Evolutionary conservation across 371 early-diverging fungal genomes (phyloP).

Genomic region (Rhizomucor miehei): DNA sequence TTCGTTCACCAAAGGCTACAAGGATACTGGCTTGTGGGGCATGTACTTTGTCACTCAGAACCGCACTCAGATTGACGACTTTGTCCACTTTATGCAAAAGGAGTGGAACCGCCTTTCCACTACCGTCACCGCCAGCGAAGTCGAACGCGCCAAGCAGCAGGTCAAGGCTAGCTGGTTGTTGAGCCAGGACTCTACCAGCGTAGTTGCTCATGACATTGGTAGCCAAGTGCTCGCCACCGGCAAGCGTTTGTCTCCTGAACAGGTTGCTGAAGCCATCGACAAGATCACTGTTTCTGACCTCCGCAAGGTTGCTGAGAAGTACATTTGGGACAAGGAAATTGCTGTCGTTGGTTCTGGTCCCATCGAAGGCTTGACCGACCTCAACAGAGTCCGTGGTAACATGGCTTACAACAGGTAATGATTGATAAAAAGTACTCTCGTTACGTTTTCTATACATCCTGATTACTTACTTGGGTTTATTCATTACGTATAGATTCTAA

Average conservation of each 20-base stretch:
- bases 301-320: slow-evolving; percentile 76
- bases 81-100: slow-evolving; percentile 80
- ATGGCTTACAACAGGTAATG: slow-evolving; percentile 65
- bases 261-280: slow-evolving; percentile 80
- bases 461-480: no score
- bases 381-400: slow-evolving; percentile 74
- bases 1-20: slow-evolving; percentile 94
- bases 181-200: slow-evolving; percentile 80
- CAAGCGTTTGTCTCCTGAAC: slow-evolving; percentile 78
- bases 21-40: slow-evolving; percentile 93
- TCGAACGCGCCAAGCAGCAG: slow-evolving; percentile 94
- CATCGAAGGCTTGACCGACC: slow-evolving; percentile 82
- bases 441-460: no score
- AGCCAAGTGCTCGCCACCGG: slow-evolving; percentile 88
- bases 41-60: slow-evolving; percentile 84
- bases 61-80: slow-evolving; percentile 75
- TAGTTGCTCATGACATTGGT: slow-evolving; percentile 92
- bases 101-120: slow-evolving; percentile 89
- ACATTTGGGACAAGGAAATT: slow-evolving; percentile 76
- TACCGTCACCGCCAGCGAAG: slow-evolving; percentile 82
- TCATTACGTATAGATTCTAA: no score
- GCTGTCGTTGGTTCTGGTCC: slow-evolving; percentile 29
- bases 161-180: slow-evolving; percentile 84
- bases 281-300: slow-evolving; percentile 79
- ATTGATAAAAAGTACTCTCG: no score